Percentiles rank a stretch among this genome's conserved stretches.
Conservation (phyloP, 2,329 filamentous ascomycete species). For the Karstenula rhodostoma region DNA sequence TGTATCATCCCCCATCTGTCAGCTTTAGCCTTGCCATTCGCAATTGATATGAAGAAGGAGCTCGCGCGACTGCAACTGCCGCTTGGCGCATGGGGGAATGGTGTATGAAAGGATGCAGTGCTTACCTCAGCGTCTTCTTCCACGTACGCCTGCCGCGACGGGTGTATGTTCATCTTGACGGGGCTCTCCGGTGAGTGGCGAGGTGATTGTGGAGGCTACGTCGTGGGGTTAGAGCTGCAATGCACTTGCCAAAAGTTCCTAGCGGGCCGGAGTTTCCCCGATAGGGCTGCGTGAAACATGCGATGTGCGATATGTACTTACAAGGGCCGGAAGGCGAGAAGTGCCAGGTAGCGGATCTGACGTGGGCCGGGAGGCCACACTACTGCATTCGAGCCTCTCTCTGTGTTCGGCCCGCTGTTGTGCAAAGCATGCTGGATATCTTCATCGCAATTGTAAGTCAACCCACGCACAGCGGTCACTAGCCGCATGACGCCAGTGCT, state of each 20-base stretch:
- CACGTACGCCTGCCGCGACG: constrained; percentile 90
- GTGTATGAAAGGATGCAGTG: background rate
- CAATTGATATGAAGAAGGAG: constrained; percentile 4
- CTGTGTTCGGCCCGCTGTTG: background rate
- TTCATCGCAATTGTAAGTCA: constrained; percentile 37
- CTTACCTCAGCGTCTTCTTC: constrained; percentile 80
- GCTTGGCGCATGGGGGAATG: constrained; percentile 13
- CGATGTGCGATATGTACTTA: constrained; percentile 10
- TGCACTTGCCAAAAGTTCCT: constrained; percentile 27
- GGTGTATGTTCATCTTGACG: constrained; percentile 71
- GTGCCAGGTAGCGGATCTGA: constrained; percentile 10
- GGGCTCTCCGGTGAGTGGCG: constrained; percentile 23
- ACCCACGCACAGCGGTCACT: constrained; percentile 19
- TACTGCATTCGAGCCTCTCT: background rate
- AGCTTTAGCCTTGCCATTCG: constrained; percentile 19
- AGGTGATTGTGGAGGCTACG: constrained; percentile 17
- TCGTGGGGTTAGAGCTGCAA: constrained; percentile 21
- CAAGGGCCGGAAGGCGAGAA: constrained; percentile 1
- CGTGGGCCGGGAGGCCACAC: background rate
- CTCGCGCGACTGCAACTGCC: constrained; percentile 5
- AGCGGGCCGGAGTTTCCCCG: constrained; percentile 29
- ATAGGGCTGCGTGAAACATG: constrained; percentile 36
- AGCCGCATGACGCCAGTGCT: constrained; percentile 42
- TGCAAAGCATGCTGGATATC: constrained; percentile 25
- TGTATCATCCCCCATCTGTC: constrained; percentile 34